Evolutionary conservation across 1,284 basidiomycete species (phyloP).

Genomic region (Chalciporus sp.): DNA sequence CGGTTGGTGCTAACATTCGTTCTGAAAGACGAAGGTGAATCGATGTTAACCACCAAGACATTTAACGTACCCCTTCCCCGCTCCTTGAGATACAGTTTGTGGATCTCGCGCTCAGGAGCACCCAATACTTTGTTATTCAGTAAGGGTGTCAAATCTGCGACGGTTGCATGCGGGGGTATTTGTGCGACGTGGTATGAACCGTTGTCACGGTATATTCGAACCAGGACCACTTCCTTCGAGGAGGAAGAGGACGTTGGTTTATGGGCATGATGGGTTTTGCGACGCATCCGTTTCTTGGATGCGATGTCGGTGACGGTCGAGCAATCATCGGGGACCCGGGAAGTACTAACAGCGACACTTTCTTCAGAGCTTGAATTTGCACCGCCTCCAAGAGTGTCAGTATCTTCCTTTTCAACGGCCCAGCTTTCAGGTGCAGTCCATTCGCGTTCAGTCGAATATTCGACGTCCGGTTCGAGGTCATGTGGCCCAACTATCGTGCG

Average conservation of each 20-base stretch:
- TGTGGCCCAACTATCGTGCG: conserved; percentile 37
- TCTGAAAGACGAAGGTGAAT: conserved; percentile 49
- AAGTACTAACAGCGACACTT: conserved; percentile 20
- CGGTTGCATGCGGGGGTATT: conserved; percentile 68
- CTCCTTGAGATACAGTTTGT: conserved; percentile 83
- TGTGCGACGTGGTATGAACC: conserved; percentile 74
- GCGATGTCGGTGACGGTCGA: conserved; percentile 18
- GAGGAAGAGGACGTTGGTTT: conserved; percentile 18
- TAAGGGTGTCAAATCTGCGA: conserved; percentile 66
- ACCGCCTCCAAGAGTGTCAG: conserved; percentile 22
- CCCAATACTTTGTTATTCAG: conserved; percentile 62
- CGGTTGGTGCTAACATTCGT: conserved; percentile 77
- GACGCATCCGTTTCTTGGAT: conserved; percentile 22
- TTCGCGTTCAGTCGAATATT: conserved; percentile 11
- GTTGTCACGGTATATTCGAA: conserved; percentile 78
- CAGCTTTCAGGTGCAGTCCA: conserved; percentile 41
- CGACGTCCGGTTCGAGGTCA: conserved; percentile 10
- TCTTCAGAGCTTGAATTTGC: conserved; percentile 34
- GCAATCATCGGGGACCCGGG: conserved; percentile 19
- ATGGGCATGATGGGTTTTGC: conserved; percentile 26
- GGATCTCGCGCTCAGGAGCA: conserved; percentile 51
- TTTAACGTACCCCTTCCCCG: conserved; percentile 71
- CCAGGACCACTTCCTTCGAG: conserved; percentile 28
- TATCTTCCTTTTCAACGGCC: conserved; percentile 34
- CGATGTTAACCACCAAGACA: conserved; percentile 5